Evolutionary conservation across 1,284 basidiomycete species (phyloP), one percentile per base, ranked within the genome.

Genomic region (Ganoderma boninense): DNA sequence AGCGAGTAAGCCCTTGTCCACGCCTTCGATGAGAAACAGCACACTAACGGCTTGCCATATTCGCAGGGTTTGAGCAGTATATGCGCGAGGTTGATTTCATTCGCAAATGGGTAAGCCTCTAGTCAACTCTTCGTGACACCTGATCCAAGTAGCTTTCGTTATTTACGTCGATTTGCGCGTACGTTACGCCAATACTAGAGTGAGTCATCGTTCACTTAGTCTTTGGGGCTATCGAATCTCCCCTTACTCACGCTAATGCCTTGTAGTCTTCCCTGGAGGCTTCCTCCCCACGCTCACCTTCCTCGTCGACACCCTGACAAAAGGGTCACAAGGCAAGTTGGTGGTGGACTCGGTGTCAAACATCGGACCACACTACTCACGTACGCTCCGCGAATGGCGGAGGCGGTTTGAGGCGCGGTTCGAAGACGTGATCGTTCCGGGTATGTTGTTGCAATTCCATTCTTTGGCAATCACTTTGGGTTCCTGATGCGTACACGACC

Each of bases 311-410:
- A 86, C 88, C 5, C 82, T 93, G 68, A 77, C 84, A 14, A 79
- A 84, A 42, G 93, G 91, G 10, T 86, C 90, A 1, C 78, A 85
- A 32, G 89, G 89, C 29, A 84, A 84, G 16, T 85, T 95, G 42
- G 82, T 92, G 32, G 86, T 94, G 46, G 94, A 95, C 73, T 90
- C 89, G 20, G 84, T 94, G 7, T 85, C 86, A n/a, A 95, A 94
- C 80, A 95, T 95, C 74, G 94, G 93, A 38, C 90, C 90, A 38
- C 92, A 95, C 79, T 95, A 95, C 79, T 88, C 93, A 2, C 87
- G 93, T 5, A 95, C 94, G 6, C 84, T 95, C n/a, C 85, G 93
- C n/a, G 93, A 95, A 82, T 95, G 94, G 94, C 84, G 90, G 23
- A 77, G 82, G 32, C 84, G 92, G 4, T 95, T 95, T 81, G 81